Evolutionary conservation across 2,329 filamentous ascomycete genomes (phyloP).

Genomic region (Aspergillus sp.): DNA sequence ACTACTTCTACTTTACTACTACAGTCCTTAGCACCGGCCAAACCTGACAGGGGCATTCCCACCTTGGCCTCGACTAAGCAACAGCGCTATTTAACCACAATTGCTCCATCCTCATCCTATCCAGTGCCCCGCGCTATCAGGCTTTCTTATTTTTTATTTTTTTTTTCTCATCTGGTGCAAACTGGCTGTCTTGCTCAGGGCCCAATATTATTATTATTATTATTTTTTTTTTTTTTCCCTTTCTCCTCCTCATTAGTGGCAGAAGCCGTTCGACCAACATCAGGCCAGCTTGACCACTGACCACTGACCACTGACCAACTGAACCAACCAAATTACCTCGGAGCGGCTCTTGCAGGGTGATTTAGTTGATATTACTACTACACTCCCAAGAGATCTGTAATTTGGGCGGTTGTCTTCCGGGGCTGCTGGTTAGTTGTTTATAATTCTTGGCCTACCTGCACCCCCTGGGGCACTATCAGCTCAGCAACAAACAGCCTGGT

Average conservation of each 20-base stretch:
- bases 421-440: not conserved
- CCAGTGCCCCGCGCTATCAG: conserved; percentile 20
- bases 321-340: not conserved
- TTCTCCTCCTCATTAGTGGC: conserved; percentile 22
- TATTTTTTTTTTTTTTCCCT: no score
- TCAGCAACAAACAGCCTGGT: conserved; percentile 16
- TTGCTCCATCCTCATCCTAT: conserved; percentile 16
- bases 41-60: not conserved
- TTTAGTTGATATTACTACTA: not conserved
- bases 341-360: conserved; percentile 17
- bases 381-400: conserved; percentile 10
- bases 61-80: conserved; percentile 8
- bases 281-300: conserved; percentile 24
- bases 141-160: conserved; percentile 2
- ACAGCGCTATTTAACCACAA: conserved; percentile 14
- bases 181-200: conserved; percentile 25
- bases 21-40: no score
- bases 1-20: not conserved
- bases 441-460: not conserved
- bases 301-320: conserved; percentile 11
- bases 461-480: not conserved
- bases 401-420: not conserved
- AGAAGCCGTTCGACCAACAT: conserved; percentile 21
- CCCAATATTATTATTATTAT: conserved; percentile 19
- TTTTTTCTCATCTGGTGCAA: conserved; percentile 19